A percentile compares a stretch with the other conserved stretches of the same genome.
Evolutionary conservation across 2,329 filamentous ascomycete genomes (phyloP).

Genomic region (Teratosphaeria zuluensis): DNA sequence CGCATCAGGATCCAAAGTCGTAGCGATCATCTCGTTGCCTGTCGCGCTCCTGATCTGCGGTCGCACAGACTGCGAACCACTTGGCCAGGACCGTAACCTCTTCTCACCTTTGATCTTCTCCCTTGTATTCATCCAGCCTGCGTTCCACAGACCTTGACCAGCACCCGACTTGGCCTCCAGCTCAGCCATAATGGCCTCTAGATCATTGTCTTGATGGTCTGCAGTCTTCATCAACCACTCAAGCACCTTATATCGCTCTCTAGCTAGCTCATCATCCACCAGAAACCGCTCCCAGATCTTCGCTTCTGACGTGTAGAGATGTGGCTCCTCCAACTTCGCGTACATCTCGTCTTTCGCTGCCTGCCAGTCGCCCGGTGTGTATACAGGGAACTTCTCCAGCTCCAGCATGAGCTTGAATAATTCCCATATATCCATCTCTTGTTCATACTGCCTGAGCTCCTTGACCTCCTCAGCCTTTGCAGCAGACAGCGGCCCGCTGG

Average conservation of each 20-base stretch:
- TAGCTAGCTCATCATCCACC: constrained; percentile 59
- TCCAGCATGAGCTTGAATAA: constrained; percentile 62
- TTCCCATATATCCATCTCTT: constrained; percentile 87
- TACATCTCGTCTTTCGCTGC: constrained; percentile 26
- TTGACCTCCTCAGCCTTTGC: constrained; percentile 30
- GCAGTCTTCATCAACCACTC: constrained; percentile 80
- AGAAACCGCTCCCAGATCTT: constrained; percentile 68
- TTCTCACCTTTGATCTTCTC: constrained; percentile 85
- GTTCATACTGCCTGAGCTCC: constrained; percentile 58
- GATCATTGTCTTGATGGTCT: constrained; percentile 54
- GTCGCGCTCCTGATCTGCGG: constrained; percentile 34
- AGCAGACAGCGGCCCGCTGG: constrained; percentile 4
- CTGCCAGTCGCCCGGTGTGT: constrained; percentile 3
- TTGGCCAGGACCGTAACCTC: constrained; percentile 51
- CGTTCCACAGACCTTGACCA: constrained; percentile 65
- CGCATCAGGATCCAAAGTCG: constrained; percentile 86
- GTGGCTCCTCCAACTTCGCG: constrained; percentile 22
- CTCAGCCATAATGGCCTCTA: constrained; percentile 66
- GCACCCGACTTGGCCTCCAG: constrained; percentile 58
- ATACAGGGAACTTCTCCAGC: constrained; percentile 26
- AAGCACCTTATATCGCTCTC: constrained; percentile 69
- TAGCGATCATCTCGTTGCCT: constrained; percentile 58
- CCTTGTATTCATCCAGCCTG: constrained; percentile 88
- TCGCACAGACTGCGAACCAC: constrained; percentile 44
- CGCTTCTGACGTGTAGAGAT: constrained; percentile 48